These are phyloP conservation scores for Laetiporus sulphureus DNA, from an alignment of 1,284 basidiomycete genomes.

Conservation along the genomic window DNA sequence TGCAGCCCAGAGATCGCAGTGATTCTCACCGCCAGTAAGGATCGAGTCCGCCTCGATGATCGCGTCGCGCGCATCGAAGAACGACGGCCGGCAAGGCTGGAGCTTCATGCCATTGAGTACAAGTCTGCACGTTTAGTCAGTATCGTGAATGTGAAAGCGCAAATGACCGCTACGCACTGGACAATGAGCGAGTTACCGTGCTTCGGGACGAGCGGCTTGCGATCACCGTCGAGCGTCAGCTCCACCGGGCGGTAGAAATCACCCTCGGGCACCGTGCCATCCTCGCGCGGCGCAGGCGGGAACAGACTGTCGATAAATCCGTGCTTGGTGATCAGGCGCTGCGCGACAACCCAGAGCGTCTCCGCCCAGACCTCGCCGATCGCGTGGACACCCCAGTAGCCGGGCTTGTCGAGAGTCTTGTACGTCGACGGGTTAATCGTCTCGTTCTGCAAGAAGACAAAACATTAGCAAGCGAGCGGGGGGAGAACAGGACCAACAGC, in stretches of 20 bases:
- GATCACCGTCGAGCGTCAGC: constrained; percentile 28
- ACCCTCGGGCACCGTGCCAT: constrained; percentile 56
- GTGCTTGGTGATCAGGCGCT: constrained; percentile 74
- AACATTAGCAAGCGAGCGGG: background rate
- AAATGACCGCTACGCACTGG: constrained; percentile 43
- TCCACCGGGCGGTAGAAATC: constrained; percentile 66
- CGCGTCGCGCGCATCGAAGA: constrained; percentile 90
- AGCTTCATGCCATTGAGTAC: constrained; percentile 92
- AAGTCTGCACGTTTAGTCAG: constrained; percentile 35
- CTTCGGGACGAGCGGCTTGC: constrained; percentile 72
- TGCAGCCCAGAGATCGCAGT: constrained; percentile 83
- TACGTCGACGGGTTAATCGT: constrained; percentile 88
- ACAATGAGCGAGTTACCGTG: constrained; percentile 87
- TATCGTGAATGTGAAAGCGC: background rate
- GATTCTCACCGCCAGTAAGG: constrained; percentile 89
- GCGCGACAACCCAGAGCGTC: constrained; percentile 82
- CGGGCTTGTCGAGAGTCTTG: constrained; percentile 92
- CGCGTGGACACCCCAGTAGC: constrained; percentile 89
- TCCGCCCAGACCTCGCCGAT: constrained; percentile 96
- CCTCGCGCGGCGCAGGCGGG: constrained; percentile 62
- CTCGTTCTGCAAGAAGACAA: constrained; percentile 49
- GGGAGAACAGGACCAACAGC: background rate
- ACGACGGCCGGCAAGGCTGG: constrained; percentile 85
- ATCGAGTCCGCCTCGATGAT: constrained; percentile 91
- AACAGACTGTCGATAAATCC: constrained; percentile 76